Evolutionary conservation across 805 yeast genomes (phyloP).

Genomic region (Wickerhamiella qilinensis): DNA sequence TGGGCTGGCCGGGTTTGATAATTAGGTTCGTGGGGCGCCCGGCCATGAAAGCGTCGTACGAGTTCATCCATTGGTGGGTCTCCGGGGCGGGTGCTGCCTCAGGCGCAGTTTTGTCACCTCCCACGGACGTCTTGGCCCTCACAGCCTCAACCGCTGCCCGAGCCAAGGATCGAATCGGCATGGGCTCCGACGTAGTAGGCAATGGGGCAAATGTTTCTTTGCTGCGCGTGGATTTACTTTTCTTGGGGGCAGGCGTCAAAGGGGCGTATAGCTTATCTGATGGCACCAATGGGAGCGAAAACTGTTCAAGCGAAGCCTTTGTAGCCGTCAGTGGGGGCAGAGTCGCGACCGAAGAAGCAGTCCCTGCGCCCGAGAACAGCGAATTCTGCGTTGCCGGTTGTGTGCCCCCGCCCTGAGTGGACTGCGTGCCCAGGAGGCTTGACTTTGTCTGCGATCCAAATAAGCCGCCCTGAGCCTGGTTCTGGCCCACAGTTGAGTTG

Average conservation of each 20-base stretch:
- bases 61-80: constrained; percentile 12
- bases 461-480: no score
- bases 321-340: constrained; percentile 4
- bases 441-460: neutral
- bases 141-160: neutral
- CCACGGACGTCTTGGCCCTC: neutral
- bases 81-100: neutral
- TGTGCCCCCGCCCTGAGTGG: no score
- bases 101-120: neutral
- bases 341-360: neutral
- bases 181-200: no score
- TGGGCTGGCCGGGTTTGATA: constrained; percentile 6
- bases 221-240: no score
- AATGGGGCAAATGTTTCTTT: no score
- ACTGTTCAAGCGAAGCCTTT: constrained; percentile 17
- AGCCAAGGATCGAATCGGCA: constrained; percentile 10
- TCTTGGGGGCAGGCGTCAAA: constrained; percentile 6
- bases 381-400: neutral
- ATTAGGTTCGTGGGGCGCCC: constrained; percentile 15
- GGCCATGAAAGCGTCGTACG: constrained; percentile 12
- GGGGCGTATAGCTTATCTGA: constrained; percentile 15
- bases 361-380: neutral
- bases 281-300: constrained; percentile 13
- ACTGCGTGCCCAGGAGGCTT: no score
- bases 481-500: constrained; percentile 1